Conservation (phyloP, 495 filamentous ascomycete genomes). For the Aspergillus saccharolyticus region DNA sequence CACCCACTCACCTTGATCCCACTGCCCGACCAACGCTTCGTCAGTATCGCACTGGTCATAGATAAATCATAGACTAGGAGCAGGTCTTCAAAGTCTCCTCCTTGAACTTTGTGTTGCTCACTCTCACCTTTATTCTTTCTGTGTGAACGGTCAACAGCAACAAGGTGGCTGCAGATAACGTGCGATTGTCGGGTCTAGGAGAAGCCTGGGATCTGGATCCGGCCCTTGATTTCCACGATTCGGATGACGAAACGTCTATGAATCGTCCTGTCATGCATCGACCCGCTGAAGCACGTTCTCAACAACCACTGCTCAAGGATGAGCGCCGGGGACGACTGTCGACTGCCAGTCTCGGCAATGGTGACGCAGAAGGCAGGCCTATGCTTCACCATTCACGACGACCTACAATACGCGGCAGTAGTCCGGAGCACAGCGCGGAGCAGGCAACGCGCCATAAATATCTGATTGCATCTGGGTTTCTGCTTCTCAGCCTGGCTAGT, state of each 20-base stretch:
- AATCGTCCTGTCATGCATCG: constrained; percentile 45
- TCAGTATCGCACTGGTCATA: background rate
- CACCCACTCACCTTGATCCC: background rate
- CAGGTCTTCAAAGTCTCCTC: background rate
- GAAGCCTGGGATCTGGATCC: constrained; percentile 16
- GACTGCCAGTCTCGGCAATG: constrained; percentile 33
- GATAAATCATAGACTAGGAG: background rate
- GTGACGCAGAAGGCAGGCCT: constrained; percentile 34
- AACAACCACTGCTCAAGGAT: constrained; percentile 54
- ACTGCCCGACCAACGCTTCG: constrained; percentile 1
- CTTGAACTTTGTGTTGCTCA: constrained; percentile 4
- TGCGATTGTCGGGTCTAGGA: constrained; percentile 10
- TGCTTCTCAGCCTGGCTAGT: constrained; percentile 70
- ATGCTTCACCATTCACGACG: constrained; percentile 45
- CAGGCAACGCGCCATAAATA: constrained; percentile 73
- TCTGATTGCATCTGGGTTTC: constrained; percentile 75
- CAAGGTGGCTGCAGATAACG: constrained; percentile 21
- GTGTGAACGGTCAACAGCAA: constrained; percentile 4
- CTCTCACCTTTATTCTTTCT: background rate
- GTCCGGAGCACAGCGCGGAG: constrained; percentile 51
- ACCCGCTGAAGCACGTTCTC: constrained; percentile 47
- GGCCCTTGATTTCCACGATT: constrained; percentile 30
- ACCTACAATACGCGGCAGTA: constrained; percentile 58
- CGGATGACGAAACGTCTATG: constrained; percentile 42
- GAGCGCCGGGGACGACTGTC: constrained; percentile 44